Base-by-base conservation (phyloP, 768 basidiomycete genomes). In the Podaxis sp. region DNA sequence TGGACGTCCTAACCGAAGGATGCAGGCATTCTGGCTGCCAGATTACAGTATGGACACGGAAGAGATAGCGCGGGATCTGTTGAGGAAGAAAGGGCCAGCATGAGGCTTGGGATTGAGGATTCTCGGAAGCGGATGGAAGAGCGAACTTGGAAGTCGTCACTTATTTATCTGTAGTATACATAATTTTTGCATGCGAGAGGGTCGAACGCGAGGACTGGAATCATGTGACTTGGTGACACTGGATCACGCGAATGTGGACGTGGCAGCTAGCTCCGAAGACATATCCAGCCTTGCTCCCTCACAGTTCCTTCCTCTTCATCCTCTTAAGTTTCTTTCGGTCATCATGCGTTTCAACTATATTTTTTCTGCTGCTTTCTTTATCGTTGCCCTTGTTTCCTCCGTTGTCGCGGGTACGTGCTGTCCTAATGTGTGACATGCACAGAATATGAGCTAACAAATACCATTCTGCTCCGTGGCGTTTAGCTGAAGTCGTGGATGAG, bases 31-130 rank as follows among this genome's bases (percentile, higher is more conserved):
- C 65, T 79, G 75, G 75, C 65, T 78, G 53, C 74, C 76, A 48
- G 91, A 92, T 71, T 79, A 79, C 61, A 76, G 82, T n/a, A 78
- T 74, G 9, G 88, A 91, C 69, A 78, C 77, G 9, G 90, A 90
- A 53, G 89, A 91, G 61, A 75, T 87, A 51, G 89, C 88, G 3
- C 84, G 83, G 64, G 88, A 88, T 64, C 69, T 91, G 50, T 72
- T 90, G 63, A 88, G 83, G 69, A 86, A 82, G 71, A 82, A 72
- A 67, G 69, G 64, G 28, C 56, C 65, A 18, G 50, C 66, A 37
- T 72, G 32, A 32, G 32, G 32, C 32, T 32, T 32, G 32, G 32
- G 32, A 7, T 32, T 32, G 32, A 44, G 42, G n/a, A 7, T 44
- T 44, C 9, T n/a, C 9, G 42, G 18, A 16, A 21, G 38, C 38